Base-by-base conservation (phyloP, 345 rosid genomes). In the Linum trigynum region DNA sequence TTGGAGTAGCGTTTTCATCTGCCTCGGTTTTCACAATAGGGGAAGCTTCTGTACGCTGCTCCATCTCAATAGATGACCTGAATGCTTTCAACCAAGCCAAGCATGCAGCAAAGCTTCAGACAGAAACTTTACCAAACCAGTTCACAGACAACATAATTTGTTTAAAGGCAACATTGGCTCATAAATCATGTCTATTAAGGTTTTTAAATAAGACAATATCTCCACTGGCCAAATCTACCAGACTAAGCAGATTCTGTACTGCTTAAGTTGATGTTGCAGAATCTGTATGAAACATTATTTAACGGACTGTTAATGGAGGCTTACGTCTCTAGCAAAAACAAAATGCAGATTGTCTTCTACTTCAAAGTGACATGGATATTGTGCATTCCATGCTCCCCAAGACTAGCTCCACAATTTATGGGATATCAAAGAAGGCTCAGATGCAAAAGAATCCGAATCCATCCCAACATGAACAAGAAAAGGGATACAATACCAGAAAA, bases 1-100 rank as follows among this genome's bases (percentile, higher is more conserved):
- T 66, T 42, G 83, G 75, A 66, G 62, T 63, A 16, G 64, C 39
- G 9, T 64, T 58, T 39, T 71, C 77, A 67, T 78, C 79, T 70
- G 51, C 67, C 69, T 83, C 77, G 64, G 77, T 80, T 72, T 78
- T 72, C 61, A 83, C 65, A 72, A 7, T 64, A 40, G 65, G 48
- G 37, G 71, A 48, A 57, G 77, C 69, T 62, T 79, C 79, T 50
- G 79, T 57, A 61, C 57, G 65, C 9, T 81, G 65, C 76, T 68
- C 81, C 83, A 80, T 86, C 84, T 74, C 74, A 74, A 69, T 71
- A 59, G 61, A 69, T 37, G 11, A 48, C 59, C 41, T n/a, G 39
- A 68, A 66, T 63, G 58, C 68, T 64, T 64, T 37, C 58, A 10
- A 65, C 11, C 41, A 17, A 62, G 53, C 38, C 37, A 39, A 39